Base-by-base conservation (phyloP, 768 basidiomycete genomes). In the Mycena alexandri region DNA sequence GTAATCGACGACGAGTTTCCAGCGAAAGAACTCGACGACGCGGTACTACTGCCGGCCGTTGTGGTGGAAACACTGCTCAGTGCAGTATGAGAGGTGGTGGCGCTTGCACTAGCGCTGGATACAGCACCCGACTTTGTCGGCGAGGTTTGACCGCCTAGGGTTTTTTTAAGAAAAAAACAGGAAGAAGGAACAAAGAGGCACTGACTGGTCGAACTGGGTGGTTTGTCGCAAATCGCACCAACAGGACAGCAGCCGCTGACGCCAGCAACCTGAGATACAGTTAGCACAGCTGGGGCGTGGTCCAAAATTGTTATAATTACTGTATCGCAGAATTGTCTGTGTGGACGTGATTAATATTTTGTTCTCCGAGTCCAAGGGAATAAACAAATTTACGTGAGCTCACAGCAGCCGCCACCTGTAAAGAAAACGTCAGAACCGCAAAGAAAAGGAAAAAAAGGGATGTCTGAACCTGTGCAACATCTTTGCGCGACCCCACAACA, bases 211-310 rank as follows among this genome's bases (percentile, higher is more conserved):
- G 29, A 29, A 29, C 29, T 36, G 34, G 59, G 22, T 24, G 33
- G 16, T 22, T 38, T 47, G 38, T 38, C 38, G 53, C 62, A 63
- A 1, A 19, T 48, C 19, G 42, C 17, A 6, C 52, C 52, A 11
- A 44, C 62, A 24, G 62, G 62, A 29, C 62, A 63, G 52, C 62
- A 63, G 42, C 62, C 62, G 19, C 55, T 36, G 16, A 63, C 44
- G 7, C 62, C 53, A 34, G 22, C 29, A 7, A 62, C 61, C 61
- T 62, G 34, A 44, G 21, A 2, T 11, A 8, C 33, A 47, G 43
- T 58, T 21, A 46, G 57, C 13, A 41, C 14, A 17, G n/a, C 19
- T 22, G 17, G 19, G 29, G 29, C 6, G 12, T 14, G 19, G 21
- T 21, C 19, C 22, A 8, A 19, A 10, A 41, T 22, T 22, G 21